Evolutionary conservation across 495 filamentous ascomycete species (phyloP), one percentile per base, ranked within the genome.

Genomic region (Venustampulla echinocandica): DNA sequence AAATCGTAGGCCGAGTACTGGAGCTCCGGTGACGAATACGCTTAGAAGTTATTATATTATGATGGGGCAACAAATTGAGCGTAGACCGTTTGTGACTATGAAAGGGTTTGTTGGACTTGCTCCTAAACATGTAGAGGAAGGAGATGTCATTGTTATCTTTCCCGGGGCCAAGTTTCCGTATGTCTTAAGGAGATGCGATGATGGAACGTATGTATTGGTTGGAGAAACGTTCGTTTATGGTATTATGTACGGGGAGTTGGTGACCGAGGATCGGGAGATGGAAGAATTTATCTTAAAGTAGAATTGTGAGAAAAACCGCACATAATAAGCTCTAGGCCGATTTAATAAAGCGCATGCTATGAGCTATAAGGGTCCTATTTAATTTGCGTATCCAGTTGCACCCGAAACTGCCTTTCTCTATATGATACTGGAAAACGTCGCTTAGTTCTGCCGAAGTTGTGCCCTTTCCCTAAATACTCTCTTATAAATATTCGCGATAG

Each of bases 171-270:
- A 37, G 21, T 46, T 55, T 35, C 44, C 35, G 24, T 36, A 47
- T 52, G 33, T 52, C 30, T 24, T 48, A 33, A 52, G 49, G 23
- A 21, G 40, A 24, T 46, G 2, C 10, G 46, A 9, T 4, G 36
- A 48, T 20, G 46, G 36, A 17, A 44, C 24, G 14, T 49, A 23
- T 27, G 15, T 25, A 27, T 22, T 57, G 14, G 44, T 50, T 18
- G 54, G 54, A 6, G 54, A 57, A 13, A 24, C 32, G 7, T 57
- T 44, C 27, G 42, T 57, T 17, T 48, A 52, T 44, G 54, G 54
- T 4, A 46, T 57, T 27, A 45, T 57, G 34, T 50, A 57, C 27
- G 54, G 54, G 11, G 54, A 50, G 15, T 36, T 41, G 7, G 35
- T 55, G 24, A 38, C 11, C 13, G 18, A 36, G 9, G 43, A 37